These are phyloP conservation scores for Acer yangbiense DNA, from an alignment of 345 rosid species.

Conservation along the genomic window DNA sequence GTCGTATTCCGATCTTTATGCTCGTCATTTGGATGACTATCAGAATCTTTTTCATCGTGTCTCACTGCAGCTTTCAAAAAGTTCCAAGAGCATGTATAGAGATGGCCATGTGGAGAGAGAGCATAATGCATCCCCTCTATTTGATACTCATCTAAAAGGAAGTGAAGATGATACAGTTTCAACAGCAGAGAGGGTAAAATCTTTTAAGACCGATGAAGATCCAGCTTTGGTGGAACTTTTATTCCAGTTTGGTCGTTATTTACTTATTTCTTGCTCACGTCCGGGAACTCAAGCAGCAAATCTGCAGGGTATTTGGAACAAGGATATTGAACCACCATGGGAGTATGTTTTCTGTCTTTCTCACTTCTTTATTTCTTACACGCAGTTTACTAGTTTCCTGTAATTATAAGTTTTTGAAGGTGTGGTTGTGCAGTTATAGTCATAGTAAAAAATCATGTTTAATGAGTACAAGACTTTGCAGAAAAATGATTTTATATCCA, in stretches of 20 bases:
- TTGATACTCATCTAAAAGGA: constrained; percentile 20
- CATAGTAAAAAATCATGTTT: not conserved
- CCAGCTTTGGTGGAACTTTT: constrained; percentile 82
- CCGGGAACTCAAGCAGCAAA: constrained; percentile 94
- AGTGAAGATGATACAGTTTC: constrained; percentile 33
- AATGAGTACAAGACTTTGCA: not conserved
- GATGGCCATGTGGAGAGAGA: constrained; percentile 13
- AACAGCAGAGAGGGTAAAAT: constrained; percentile 71
- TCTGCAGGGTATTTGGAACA: constrained; percentile 96
- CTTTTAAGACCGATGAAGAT: constrained; percentile 78
- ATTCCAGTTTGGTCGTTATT: constrained; percentile 82
- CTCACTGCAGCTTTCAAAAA: constrained; percentile 62
- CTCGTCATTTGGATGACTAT: constrained; percentile 73
- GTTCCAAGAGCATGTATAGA: constrained; percentile 33
- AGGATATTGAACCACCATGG: constrained; percentile 77
- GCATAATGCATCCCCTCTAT: constrained; percentile 18
- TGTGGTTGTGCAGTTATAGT: not conserved
- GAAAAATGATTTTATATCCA: not conserved
- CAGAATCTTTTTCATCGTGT: constrained; percentile 85
- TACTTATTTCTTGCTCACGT: constrained; percentile 87
- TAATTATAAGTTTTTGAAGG: not conserved
- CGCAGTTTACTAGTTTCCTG: not conserved
- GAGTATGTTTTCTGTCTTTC: constrained; percentile 58
- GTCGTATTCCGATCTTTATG: constrained; percentile 64
- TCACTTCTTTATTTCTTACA: not conserved